These are phyloP conservation scores for Aureobasidium sp. DNA, from an alignment of 2,329 filamentous ascomycete species.

Conservation along the genomic window DNA sequence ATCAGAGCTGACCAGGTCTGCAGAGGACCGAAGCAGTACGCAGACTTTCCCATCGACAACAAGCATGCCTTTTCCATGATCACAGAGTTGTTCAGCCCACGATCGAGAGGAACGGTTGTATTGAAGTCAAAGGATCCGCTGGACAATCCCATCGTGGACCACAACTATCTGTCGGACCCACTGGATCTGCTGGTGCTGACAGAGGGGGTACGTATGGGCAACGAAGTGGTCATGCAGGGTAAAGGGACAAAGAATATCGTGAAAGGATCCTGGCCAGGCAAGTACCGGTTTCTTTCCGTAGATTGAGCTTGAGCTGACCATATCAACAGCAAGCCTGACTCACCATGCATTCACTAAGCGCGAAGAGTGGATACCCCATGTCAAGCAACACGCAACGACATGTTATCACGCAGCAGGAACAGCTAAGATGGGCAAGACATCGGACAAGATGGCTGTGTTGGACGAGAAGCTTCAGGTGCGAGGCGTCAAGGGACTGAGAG, in stretches of 20 bases:
- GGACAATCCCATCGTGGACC: slow-evolving; percentile 46
- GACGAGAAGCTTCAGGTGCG: slow-evolving; percentile 45
- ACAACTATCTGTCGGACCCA: slow-evolving; percentile 49
- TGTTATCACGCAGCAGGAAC: slow-evolving; percentile 50
- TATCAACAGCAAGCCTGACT: slow-evolving; percentile 25
- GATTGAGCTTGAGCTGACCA: not conserved
- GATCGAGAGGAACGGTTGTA: slow-evolving; percentile 45
- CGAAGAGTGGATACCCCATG: slow-evolving; percentile 50
- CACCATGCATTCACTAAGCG: slow-evolving; percentile 47
- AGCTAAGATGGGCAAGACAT: slow-evolving; percentile 45
- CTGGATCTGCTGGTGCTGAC: slow-evolving; percentile 50
- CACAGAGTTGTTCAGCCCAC: slow-evolving; percentile 28
- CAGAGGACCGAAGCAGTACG: slow-evolving; percentile 5
- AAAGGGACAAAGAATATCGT: slow-evolving; percentile 50
- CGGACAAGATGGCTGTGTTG: slow-evolving; percentile 43
- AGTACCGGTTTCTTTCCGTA: not conserved
- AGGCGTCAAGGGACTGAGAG: slow-evolving; percentile 45
- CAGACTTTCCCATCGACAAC: slow-evolving; percentile 2
- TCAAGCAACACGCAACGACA: slow-evolving; percentile 31
- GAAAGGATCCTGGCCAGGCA: slow-evolving; percentile 50
- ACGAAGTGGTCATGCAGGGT: slow-evolving; percentile 52
- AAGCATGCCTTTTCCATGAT: slow-evolving; percentile 46
- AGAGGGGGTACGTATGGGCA: slow-evolving; percentile 50
- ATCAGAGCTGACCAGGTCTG: not conserved
- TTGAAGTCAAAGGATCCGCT: slow-evolving; percentile 38